phyloP scores from a whole-genome alignment of 1,284 basidiomycete genomes.

The Rhodofomes roseus region DNA sequence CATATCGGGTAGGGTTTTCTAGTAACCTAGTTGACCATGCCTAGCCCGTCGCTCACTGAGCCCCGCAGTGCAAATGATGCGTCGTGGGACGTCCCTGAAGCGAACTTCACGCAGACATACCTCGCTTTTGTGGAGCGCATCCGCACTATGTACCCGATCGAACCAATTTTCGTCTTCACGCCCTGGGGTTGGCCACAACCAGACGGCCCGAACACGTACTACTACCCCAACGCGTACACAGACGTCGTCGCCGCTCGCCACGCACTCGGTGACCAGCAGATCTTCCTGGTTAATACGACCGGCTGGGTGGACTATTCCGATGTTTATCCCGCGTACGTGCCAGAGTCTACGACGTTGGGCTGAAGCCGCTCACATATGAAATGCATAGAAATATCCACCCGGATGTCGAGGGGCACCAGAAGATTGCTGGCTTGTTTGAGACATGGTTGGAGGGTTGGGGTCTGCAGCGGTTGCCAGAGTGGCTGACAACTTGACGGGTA shows the following conservation, averaged over 20 bases:
- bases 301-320: slow-evolving; percentile 52
- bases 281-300: slow-evolving; percentile 54
- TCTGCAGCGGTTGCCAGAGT: slow-evolving; percentile 28
- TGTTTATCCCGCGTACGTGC: slow-evolving; percentile 44
- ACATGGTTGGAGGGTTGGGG: slow-evolving; percentile 44
- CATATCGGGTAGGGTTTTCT: slow-evolving; percentile 45
- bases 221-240: slow-evolving; percentile 47
- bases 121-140: slow-evolving; percentile 41
- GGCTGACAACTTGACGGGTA: slow-evolving; percentile 24
- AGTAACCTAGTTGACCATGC: background rate
- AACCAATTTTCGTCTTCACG: slow-evolving; percentile 53
- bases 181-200: slow-evolving; percentile 58
- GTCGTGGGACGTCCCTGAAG: slow-evolving; percentile 40
- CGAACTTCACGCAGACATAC: slow-evolving; percentile 47
- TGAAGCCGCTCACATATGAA: background rate
- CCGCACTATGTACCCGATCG: slow-evolving; percentile 39
- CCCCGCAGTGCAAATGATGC: slow-evolving; percentile 41
- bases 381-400: slow-evolving; percentile 47
- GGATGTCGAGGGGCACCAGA: slow-evolving; percentile 41
- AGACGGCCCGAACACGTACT: slow-evolving; percentile 42
- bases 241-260: slow-evolving; percentile 39
- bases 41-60: background rate
- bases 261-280: slow-evolving; percentile 41
- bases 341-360: background rate
- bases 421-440: slow-evolving; percentile 45